Evolutionary conservation across 2,329 filamentous ascomycete genomes (phyloP), one percentile per base, ranked within the genome.

Genomic region (Pseudocercospora ulei): DNA sequence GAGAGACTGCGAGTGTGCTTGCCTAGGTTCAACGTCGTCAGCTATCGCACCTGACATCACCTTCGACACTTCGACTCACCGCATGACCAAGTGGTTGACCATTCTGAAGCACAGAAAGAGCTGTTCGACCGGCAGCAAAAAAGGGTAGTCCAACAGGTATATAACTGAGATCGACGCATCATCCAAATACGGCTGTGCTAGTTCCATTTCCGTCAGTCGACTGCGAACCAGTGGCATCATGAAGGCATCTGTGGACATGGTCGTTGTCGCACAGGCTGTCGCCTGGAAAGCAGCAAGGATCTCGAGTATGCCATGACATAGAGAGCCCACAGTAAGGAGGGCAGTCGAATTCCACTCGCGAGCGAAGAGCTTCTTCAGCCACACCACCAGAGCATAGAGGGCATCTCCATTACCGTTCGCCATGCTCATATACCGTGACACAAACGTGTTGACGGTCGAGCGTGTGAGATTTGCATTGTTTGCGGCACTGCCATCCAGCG

Each of bases 61-160:
- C 5, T 11, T 9, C 16, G n/a, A 11, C n/a, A 11, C 8, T 7
- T 12, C 2, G 5, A 29, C 24, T 14, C 43, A 52, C 49, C 51
- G 83, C 88, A 96, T 96, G 9, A 73, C 73, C 0, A 82, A 76
- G 53, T 90, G 85, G 56, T 94, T 95, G 54, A 94, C 78, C 3
- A 84, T 76, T 11, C 88, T 78, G 58, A 96, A 95, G 57, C 86
- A 93, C 0, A 76, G 77, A 2, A 93, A 79, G 2, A 93, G 65
- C 1, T 76, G 75, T 0, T 78, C 70, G 0, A 78, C 71, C 12
- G 72, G 76, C 53, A 95, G 94, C 0, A 96, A 68, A 55, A 81
- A 92, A 0, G 83, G 76, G 47, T 81, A 84, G 42, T 86, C 78
- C 3, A 96, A 65, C 0, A 96, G 65, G 59, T 95, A 86, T n/a